Percentiles rank a stretch among this genome's conserved stretches.
Evolutionary conservation across 148 eudicot species (phyloP).

Genomic region (Selenicereus undatus): DNA sequence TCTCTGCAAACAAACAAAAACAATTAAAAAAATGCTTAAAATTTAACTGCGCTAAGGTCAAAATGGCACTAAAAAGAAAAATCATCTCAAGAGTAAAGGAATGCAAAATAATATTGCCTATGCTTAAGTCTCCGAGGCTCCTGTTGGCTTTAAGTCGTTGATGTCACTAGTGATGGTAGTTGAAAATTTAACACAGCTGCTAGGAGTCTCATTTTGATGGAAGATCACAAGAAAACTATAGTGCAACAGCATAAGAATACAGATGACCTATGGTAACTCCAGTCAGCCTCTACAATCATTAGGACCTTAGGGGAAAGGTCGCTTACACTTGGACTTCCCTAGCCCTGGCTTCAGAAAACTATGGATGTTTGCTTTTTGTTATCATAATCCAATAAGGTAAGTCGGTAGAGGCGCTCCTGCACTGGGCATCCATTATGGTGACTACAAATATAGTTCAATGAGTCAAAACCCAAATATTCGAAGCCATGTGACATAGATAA

Average conservation of each 20-base stretch:
- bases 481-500: not conserved
- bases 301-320: not conserved
- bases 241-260: not conserved
- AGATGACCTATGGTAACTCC: not conserved
- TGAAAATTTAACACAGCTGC: no score
- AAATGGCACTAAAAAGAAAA: no score
- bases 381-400: not conserved
- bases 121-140: no score
- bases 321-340: not conserved
- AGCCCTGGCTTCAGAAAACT: no score
- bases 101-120: no score
- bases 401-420: not conserved
- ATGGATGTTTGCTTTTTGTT: no score
- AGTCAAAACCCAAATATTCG: not conserved
- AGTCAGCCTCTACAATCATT: not conserved
- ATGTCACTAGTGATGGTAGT: no score
- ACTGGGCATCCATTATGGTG: not conserved
- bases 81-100: no score
- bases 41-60: not conserved
- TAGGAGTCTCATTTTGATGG: no score
- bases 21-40: not conserved
- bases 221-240: not conserved
- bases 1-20: conserved; percentile 54
- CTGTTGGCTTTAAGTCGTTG: no score
- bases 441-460: not conserved